phyloP scores from a whole-genome alignment of 164 flowering plant genomes.

The Amborella trichopoda region DNA sequence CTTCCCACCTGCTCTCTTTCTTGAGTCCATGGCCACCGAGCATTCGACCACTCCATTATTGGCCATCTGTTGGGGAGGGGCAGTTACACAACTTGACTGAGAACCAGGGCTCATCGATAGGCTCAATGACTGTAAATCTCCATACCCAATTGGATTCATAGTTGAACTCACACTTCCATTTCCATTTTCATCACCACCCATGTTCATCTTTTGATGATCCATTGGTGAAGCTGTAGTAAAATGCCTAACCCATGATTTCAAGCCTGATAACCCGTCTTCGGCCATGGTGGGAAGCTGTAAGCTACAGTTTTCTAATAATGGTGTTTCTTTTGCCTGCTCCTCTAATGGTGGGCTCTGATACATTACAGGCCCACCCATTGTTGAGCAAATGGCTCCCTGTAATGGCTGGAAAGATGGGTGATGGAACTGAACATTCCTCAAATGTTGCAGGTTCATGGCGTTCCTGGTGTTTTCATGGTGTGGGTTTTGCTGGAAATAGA shows the following conservation, averaged over 20 bases:
- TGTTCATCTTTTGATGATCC: constrained; percentile 24
- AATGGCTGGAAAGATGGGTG: constrained; percentile 19
- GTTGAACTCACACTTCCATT: too few species aligned
- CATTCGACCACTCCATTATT: constrained; percentile 17
- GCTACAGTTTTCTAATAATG: constrained; percentile 16
- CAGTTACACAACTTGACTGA: constrained; percentile 56
- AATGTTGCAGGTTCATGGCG: constrained; percentile 21
- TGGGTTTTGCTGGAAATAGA: constrained; percentile 41
- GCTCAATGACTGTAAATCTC: constrained; percentile 63
- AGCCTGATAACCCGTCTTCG: constrained; percentile 20
- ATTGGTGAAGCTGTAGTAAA: constrained; percentile 15
- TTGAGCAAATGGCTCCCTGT: constrained; percentile 15
- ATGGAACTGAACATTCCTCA: constrained; percentile 22
- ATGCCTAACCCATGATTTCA: constrained; percentile 36
- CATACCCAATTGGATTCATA: constrained; percentile 29
- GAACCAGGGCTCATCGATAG: constrained; percentile 89
- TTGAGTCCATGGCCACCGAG: constrained; percentile 28
- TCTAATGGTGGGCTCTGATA: constrained; percentile 27
- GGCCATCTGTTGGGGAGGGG: constrained; percentile 32
- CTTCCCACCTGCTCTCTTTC: constrained; percentile 49
- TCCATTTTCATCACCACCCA: constrained; percentile 22
- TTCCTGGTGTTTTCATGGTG: constrained; percentile 22
- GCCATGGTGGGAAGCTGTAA: constrained; percentile 22
- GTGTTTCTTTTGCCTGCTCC: too few species aligned
- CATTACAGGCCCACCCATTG: constrained; percentile 20